These are phyloP conservation scores for Pseudogymnoascus sp. DNA, from an alignment of 2,329 filamentous ascomycete genomes.

Conservation along the genomic window DNA sequence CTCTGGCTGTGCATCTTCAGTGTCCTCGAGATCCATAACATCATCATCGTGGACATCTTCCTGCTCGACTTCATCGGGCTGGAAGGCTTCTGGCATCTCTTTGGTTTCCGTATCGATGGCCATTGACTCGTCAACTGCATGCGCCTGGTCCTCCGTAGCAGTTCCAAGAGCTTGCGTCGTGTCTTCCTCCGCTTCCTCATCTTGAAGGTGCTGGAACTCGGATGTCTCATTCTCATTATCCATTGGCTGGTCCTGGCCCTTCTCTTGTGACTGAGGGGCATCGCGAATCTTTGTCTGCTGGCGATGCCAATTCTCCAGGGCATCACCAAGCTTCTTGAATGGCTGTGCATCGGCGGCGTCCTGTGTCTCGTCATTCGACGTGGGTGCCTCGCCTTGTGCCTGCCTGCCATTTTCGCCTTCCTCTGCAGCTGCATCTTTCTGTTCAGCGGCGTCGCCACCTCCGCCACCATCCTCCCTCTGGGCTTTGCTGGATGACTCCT, in stretches of 20 bases:
- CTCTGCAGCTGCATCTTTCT: conserved; percentile 55
- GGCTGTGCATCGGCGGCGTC: conserved; percentile 50
- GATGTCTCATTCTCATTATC: conserved; percentile 57
- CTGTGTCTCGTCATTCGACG: conserved; percentile 29
- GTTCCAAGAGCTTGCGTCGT: conserved; percentile 78
- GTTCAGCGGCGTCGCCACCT: conserved; percentile 55
- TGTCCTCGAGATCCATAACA: conserved; percentile 33
- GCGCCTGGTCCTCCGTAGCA: conserved; percentile 78
- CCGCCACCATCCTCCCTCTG: conserved; percentile 60
- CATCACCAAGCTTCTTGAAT: conserved; percentile 91
- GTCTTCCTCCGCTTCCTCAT: conserved; percentile 75
- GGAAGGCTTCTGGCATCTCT: conserved; percentile 47
- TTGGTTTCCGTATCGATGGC: conserved; percentile 65
- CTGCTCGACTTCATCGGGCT: conserved; percentile 33
- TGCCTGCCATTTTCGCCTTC: conserved; percentile 47
- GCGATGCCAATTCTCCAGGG: conserved; percentile 85
- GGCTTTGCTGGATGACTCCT: conserved; percentile 51
- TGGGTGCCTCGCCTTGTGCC: conserved; percentile 33
- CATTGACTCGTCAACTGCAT: conserved; percentile 80
- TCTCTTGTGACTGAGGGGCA: conserved; percentile 39
- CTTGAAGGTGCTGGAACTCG: conserved; percentile 90
- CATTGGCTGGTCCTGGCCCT: conserved; percentile 21
- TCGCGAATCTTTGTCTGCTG: conserved; percentile 71
- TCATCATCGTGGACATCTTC: conserved; percentile 40
- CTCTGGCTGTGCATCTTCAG: conserved; percentile 33